Evolutionary conservation across 225 moss, liverwort and hornwort genomes (phyloP), one percentile per base, ranked within the genome.

Genomic region (Pleurozium schreberi): DNA sequence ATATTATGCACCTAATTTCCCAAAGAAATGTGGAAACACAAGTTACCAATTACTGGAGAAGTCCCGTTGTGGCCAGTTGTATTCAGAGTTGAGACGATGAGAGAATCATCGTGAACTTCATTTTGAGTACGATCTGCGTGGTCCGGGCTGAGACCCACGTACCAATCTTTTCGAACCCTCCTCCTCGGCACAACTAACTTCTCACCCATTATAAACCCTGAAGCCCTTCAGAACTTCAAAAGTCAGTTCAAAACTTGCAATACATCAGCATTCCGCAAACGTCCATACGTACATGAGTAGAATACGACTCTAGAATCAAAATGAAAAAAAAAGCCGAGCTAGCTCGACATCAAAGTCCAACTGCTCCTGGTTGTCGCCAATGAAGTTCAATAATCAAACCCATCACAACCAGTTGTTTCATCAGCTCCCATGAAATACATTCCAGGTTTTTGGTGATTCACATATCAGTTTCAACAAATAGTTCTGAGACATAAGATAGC

Each of bases 161-260:
- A 95, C 99, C 99, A 99, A 86, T 97, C 95, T 86, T 96, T 99
- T 47, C 87, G 89, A 82, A 99, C 95, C 90, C 93, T 96, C 86
- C 92, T 92, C 90, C 94, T 94, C 87, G 99, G 99, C 59, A 99
- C 97, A 84, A 88, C 86, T 87, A 99, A 78, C 75, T 96, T 99
- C 20, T 97, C 96, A 75, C 96, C 74, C 90, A 97, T 92, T n/a
- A 95, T 84, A 80, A 94, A 97, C 65, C 99, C 99, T 82, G 94
- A 95, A 91, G 91, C 86, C 87, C 97, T 97, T 92, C 89, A 94
- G 84, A 95, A 85, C 90, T 92, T 89, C 87, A 89, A 88, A 93
- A 70, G 87, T 88, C 87, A 90, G 82, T 59, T 74, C 88, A 89
- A 87, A 64, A 87, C 82, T 70, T 87, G 78, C 53, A 87, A 83